phyloP scores from a whole-genome alignment of 1,284 basidiomycete species.

The Porogramme epimiltina region DNA sequence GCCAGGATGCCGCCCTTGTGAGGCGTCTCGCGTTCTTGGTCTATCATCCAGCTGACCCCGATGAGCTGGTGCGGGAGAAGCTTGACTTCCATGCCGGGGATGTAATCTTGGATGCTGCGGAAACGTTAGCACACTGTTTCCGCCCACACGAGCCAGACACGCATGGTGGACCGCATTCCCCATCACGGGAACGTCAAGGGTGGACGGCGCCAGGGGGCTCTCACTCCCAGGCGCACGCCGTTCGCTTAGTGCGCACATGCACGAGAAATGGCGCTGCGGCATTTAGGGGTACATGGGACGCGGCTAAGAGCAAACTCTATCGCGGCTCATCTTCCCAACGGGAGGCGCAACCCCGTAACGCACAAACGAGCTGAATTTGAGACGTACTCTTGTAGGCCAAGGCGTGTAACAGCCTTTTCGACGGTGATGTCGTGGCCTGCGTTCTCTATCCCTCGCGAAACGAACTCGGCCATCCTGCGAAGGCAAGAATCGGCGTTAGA shows the following conservation, averaged over 20 bases:
- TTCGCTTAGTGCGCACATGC: too few species aligned
- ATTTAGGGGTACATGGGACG: too few species aligned
- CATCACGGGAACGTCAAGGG: too few species aligned
- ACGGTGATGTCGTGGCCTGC: conserved; percentile 53
- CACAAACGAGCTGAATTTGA: not conserved
- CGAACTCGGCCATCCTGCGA: conserved; percentile 58
- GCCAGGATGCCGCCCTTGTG: conserved; percentile 78
- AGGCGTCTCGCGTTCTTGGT: conserved; percentile 48
- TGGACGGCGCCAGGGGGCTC: too few species aligned
- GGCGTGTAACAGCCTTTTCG: conserved; percentile 48
- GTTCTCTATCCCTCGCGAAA: conserved; percentile 58
- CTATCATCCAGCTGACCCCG: conserved; percentile 72
- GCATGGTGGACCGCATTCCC: too few species aligned
- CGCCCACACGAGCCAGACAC: not conserved
- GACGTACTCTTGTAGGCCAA: conserved; percentile 50
- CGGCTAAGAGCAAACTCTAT: too few species aligned
- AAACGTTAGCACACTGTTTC: not conserved
- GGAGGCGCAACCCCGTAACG: too few species aligned
- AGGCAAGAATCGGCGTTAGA: not conserved
- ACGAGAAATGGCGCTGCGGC: too few species aligned
- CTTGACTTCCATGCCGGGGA: conserved; percentile 66
- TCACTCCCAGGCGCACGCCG: too few species aligned
- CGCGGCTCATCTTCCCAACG: too few species aligned
- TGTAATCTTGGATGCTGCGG: conserved; percentile 48
- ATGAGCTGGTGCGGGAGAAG: conserved; percentile 73